Evolutionary conservation across 73 alveolate species (phyloP).

Genomic region (Tetrahymena borealis): DNA sequence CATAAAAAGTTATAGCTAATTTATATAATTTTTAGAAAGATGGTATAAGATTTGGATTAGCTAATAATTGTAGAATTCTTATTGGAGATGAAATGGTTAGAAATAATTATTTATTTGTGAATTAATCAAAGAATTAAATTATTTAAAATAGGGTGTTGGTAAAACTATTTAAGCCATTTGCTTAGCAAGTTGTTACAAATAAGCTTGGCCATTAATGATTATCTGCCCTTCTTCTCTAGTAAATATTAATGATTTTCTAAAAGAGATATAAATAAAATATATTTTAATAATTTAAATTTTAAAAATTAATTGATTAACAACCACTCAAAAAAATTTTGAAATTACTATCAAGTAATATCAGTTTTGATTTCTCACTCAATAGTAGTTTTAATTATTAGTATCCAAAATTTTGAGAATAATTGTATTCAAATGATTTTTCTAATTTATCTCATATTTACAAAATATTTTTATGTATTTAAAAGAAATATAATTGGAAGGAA

Average conservation of each 20-base stretch:
- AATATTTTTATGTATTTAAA: not conserved
- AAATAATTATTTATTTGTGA: not conserved
- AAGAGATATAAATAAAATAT: too few species aligned
- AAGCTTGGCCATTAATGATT: not conserved
- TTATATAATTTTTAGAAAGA: not conserved
- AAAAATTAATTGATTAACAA: not conserved
- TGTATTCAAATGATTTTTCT: too few species aligned
- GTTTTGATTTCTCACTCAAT: too few species aligned
- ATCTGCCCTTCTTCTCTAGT: not conserved
- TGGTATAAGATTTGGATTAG: not conserved
- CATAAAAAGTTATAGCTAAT: not conserved
- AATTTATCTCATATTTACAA: not conserved
- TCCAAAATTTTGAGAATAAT: too few species aligned
- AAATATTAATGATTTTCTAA: not conserved
- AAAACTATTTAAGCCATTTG: not conserved
- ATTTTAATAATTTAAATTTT: too few species aligned
- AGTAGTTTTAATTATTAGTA: too few species aligned
- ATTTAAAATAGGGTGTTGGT: not conserved
- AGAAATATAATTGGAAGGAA: conserved; percentile 71
- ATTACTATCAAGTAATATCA: too few species aligned
- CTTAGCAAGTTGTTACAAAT: not conserved
- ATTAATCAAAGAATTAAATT: not conserved
- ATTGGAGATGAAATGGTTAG: not conserved
- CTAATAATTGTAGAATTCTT: not conserved
- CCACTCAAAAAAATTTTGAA: not conserved